A percentile compares a stretch with the other conserved stretches of the same genome.
These are phyloP conservation scores for Trichoderma erinaceum DNA, from an alignment of 495 filamentous ascomycete species.

Conservation along the genomic window DNA sequence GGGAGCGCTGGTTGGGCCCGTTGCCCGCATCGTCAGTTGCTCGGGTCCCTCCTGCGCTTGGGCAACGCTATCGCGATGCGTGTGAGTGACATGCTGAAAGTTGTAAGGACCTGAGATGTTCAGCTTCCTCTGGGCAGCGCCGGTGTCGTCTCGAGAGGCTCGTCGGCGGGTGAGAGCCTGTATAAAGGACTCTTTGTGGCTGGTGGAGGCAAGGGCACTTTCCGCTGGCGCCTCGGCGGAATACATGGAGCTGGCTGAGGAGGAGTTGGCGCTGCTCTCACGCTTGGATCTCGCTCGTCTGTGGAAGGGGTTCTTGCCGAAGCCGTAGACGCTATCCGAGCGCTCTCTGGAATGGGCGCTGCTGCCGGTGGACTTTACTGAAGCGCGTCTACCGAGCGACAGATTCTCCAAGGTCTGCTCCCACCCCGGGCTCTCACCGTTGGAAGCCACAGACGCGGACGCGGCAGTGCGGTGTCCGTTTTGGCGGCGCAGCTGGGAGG, in stretches of 20 bases:
- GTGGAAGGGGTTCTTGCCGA: conserved; percentile 48
- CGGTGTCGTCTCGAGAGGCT: conserved; percentile 21
- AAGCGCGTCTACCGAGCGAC: conserved; percentile 44
- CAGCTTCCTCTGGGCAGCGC: conserved; percentile 28
- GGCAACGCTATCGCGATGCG: conserved; percentile 48
- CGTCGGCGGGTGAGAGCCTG: conserved; percentile 39
- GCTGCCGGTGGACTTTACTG: conserved; percentile 39
- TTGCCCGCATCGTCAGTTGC: conserved; percentile 59
- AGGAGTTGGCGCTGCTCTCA: conserved; percentile 37
- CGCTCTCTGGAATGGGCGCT: conserved; percentile 42
- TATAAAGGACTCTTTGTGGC: conserved; percentile 35
- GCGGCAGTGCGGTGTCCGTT: conserved; percentile 40
- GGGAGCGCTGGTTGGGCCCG: conserved; percentile 29
- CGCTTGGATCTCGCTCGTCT: conserved; percentile 36
- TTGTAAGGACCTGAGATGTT: conserved; percentile 78
- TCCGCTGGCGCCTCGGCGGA: conserved; percentile 31
- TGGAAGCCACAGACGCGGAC: conserved; percentile 41
- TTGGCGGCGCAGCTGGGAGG: conserved; percentile 39
- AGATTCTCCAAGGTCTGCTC: conserved; percentile 36
- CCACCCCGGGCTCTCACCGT: conserved; percentile 38
- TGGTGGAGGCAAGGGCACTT: conserved; percentile 20
- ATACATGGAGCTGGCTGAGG: conserved; percentile 35
- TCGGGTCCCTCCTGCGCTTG: conserved; percentile 40
- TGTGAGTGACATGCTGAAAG: conserved; percentile 83
- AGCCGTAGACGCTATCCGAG: conserved; percentile 45